Conservation (phyloP, 2,329 filamentous ascomycete genomes). For the Capronia americana region DNA sequence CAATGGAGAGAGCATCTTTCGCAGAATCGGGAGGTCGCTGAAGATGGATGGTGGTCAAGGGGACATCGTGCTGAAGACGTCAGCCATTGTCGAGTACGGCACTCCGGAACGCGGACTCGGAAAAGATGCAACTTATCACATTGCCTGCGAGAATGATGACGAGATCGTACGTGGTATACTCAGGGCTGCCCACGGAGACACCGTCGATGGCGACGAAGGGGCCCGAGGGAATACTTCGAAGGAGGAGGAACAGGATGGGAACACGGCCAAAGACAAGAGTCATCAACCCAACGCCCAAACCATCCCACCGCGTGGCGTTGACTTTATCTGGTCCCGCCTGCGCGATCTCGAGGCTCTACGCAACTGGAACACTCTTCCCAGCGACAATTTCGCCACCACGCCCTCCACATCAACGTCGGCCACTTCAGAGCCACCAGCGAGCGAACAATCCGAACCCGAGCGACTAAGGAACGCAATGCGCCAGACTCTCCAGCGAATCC, state of each 20-base stretch:
- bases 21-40: constrained; percentile 69
- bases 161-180: constrained; percentile 64
- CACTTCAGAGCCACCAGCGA: constrained; percentile 22
- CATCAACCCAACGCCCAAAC: constrained; percentile 3
- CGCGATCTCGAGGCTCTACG: constrained; percentile 66
- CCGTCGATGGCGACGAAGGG: background rate
- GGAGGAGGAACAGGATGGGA: background rate
- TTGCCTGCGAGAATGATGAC: constrained; percentile 64
- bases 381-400: constrained; percentile 7
- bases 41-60: constrained; percentile 44
- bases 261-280: background rate
- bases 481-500: constrained; percentile 59
- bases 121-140: constrained; percentile 60
- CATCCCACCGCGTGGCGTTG: constrained; percentile 60
- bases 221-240: background rate
- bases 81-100: constrained; percentile 85
- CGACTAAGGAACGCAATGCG: constrained; percentile 55
- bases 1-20: constrained; percentile 87
- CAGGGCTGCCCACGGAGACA: constrained; percentile 28
- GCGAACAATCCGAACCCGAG: constrained; percentile 23
- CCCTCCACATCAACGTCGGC: constrained; percentile 16
- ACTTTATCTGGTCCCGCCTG: constrained; percentile 68
- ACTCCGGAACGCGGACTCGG: constrained; percentile 71
- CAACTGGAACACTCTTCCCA: constrained; percentile 56
- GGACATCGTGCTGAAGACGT: constrained; percentile 44